phyloP scores from a whole-genome alignment of 495 filamentous ascomycete species.

The Neurospora sublineolata region DNA sequence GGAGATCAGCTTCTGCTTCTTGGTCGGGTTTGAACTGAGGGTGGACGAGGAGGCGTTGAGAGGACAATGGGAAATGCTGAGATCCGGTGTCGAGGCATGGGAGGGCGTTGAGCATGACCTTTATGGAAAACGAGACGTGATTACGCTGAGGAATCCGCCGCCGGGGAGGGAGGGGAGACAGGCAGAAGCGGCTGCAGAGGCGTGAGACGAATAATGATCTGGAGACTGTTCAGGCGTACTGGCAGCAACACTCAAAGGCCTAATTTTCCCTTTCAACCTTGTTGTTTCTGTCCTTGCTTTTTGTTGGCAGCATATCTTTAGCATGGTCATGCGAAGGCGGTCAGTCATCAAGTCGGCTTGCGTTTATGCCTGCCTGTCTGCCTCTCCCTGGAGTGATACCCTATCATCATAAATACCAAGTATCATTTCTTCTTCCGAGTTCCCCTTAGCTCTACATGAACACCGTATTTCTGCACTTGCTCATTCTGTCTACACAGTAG shows the following conservation, averaged over 20 bases:
- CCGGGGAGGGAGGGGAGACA: neutral
- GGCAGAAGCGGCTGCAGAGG: neutral
- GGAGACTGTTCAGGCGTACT: neutral
- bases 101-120: slow-evolving; percentile 5
- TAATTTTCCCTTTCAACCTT: neutral
- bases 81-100: slow-evolving; percentile 22
- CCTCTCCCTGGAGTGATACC: neutral
- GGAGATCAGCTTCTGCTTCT: slow-evolving; percentile 84
- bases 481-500: neutral
- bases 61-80: slow-evolving; percentile 39
- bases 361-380: neutral
- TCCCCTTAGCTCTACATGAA: neutral
- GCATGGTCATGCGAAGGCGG: neutral
- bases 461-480: neutral
- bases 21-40: slow-evolving; percentile 69
- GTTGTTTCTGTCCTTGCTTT: neutral
- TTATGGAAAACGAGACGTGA: neutral
- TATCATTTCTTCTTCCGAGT: neutral
- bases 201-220: neutral
- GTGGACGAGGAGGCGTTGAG: slow-evolving; percentile 54
- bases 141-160: neutral
- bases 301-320: neutral
- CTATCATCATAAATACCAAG: neutral
- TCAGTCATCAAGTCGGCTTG: neutral
- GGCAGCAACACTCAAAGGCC: neutral